A percentile compares a stretch with the other conserved stretches of the same genome.
These are phyloP conservation scores for Debaryomycetaceae sp. DNA, from an alignment of 1,139 yeast genomes.

Conservation along the genomic window DNA sequence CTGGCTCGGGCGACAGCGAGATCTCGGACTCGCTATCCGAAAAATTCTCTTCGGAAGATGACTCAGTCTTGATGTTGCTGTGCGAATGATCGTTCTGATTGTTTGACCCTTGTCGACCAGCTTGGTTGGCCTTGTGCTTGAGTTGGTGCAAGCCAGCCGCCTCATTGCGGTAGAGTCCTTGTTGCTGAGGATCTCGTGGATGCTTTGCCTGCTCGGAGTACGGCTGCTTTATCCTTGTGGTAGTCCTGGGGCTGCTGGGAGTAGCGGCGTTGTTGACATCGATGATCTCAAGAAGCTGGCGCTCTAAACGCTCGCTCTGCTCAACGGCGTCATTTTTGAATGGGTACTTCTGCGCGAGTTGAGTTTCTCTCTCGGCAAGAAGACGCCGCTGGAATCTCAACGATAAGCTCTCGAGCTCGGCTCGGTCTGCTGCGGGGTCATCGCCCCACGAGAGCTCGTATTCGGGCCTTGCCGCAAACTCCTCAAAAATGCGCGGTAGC, in stretches of 20 bases:
- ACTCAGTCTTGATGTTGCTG: background rate
- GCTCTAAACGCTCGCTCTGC: conserved; percentile 22
- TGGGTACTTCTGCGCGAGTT: conserved; percentile 32
- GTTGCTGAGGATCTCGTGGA: conserved; percentile 6
- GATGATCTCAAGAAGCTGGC: conserved; percentile 14
- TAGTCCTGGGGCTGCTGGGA: conserved; percentile 7
- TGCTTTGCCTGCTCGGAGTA: too few relatives aligned
- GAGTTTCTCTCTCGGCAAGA: conserved; percentile 35
- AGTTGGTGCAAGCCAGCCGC: too few relatives aligned
- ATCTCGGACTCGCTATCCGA: conserved; percentile 3
- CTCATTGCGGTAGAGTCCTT: too few relatives aligned
- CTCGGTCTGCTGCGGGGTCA: conserved; percentile 19
- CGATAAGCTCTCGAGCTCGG: conserved; percentile 31
- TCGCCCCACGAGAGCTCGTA: conserved; percentile 33
- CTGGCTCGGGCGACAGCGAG: conserved; percentile 5
- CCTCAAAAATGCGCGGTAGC: conserved; percentile 33
- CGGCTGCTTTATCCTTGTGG: too few relatives aligned
- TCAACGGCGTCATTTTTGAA: conserved; percentile 29
- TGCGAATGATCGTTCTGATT: background rate
- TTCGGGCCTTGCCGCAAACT: conserved; percentile 24
- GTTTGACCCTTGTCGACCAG: background rate
- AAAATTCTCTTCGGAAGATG: conserved; percentile 6
- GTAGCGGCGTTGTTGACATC: too few relatives aligned
- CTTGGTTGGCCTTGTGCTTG: background rate
- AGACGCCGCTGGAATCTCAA: conserved; percentile 41